Conservation (phyloP, 495 filamentous ascomycete species). For the Xylaria curta region DNA sequence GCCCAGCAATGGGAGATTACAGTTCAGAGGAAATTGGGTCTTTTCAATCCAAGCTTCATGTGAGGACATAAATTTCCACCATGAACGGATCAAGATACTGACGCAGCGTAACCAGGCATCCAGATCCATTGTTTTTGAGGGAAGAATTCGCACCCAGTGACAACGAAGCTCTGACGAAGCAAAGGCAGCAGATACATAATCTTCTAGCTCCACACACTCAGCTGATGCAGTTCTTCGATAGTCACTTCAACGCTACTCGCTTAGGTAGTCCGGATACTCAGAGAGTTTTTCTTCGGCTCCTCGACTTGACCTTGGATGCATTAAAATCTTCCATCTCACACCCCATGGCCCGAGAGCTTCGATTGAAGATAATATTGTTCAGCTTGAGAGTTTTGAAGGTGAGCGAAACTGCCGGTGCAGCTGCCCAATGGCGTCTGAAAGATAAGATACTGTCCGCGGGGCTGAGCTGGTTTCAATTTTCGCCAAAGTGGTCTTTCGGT, state of each 20-base stretch:
- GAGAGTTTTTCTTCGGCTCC: slow-evolving; percentile 77
- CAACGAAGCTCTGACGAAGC: slow-evolving; percentile 71
- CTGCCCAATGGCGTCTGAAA: slow-evolving; percentile 77
- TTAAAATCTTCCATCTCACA: slow-evolving; percentile 74
- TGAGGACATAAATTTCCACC: slow-evolving; percentile 31
- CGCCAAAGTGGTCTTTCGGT: slow-evolving; percentile 93
- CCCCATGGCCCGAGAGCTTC: slow-evolving; percentile 86
- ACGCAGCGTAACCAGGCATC: slow-evolving; percentile 56
- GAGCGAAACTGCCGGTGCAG: slow-evolving; percentile 64
- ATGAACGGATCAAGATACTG: slow-evolving; percentile 31
- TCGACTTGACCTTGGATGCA: slow-evolving; percentile 74
- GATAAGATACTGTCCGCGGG: slow-evolving; percentile 85
- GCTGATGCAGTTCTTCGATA: slow-evolving; percentile 86
- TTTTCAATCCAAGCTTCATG: slow-evolving; percentile 80
- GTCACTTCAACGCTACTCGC: slow-evolving; percentile 90
- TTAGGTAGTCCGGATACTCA: slow-evolving; percentile 81
- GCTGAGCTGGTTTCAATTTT: slow-evolving; percentile 83
- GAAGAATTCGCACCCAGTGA: slow-evolving; percentile 94
- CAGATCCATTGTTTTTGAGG: slow-evolving; percentile 87
- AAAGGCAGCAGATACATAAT: slow-evolving; percentile 78
- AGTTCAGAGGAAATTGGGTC: slow-evolving; percentile 72
- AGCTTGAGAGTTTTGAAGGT: slow-evolving; percentile 76
- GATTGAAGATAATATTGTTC: slow-evolving; percentile 86
- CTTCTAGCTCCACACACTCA: slow-evolving; percentile 84
- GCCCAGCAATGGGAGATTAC: slow-evolving; percentile 86